These are phyloP conservation scores for Colletotrichum liaoningense DNA, from an alignment of 2,329 filamentous ascomycete species.

Conservation along the genomic window DNA sequence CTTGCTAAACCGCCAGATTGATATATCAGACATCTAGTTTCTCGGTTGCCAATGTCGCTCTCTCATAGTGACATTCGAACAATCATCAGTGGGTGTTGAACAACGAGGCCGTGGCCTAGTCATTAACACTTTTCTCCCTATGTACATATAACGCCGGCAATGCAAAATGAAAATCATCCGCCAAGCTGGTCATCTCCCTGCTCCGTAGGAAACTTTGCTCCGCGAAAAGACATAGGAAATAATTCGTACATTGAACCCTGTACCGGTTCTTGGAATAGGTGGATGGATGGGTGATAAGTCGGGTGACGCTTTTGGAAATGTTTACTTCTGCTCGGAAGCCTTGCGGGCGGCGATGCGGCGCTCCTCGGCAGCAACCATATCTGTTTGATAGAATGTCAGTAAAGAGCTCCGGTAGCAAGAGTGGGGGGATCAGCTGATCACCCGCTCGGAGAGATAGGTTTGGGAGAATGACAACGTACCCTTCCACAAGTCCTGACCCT, in stretches of 20 bases:
- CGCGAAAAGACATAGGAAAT: neutral
- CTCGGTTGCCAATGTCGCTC: neutral
- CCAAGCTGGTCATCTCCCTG: neutral
- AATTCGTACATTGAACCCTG: neutral
- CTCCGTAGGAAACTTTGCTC: neutral
- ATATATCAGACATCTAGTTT: neutral
- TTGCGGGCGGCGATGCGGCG: slow-evolving; percentile 59
- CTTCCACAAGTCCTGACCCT: slow-evolving; percentile 94
- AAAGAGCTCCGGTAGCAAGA: neutral
- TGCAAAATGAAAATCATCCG: neutral
- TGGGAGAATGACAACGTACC: slow-evolving; percentile 58
- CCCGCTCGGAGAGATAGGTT: neutral
- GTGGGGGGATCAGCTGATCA: neutral
- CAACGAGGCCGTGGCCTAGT: neutral
- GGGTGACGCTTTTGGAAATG: neutral
- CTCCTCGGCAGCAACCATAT: slow-evolving; percentile 88
- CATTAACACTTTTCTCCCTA: neutral
- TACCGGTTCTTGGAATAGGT: neutral
- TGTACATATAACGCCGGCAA: neutral
- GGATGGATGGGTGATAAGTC: neutral
- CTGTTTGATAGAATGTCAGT: slow-evolving; percentile 52
- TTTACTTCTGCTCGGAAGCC: slow-evolving; percentile 28
- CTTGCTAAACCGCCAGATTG: neutral
- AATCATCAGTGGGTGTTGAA: neutral
- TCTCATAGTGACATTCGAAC: neutral